These are phyloP conservation scores for Didymella keratinophila DNA, from an alignment of 2,329 filamentous ascomycete species.

Conservation along the genomic window DNA sequence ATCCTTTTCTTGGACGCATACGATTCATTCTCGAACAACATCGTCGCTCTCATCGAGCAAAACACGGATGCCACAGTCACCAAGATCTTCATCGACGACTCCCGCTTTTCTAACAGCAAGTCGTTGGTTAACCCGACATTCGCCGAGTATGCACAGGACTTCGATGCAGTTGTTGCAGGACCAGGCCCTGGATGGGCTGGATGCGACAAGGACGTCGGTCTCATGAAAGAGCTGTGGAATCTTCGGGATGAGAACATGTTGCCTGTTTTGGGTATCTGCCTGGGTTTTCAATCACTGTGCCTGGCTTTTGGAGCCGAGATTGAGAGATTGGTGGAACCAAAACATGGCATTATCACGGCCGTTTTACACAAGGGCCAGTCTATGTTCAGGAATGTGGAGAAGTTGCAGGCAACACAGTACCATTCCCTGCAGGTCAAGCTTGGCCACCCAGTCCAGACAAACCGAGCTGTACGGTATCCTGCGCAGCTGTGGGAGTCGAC, in stretches of 20 bases:
- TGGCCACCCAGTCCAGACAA: constrained; percentile 39
- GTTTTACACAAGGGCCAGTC: constrained; percentile 68
- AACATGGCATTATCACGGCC: constrained; percentile 80
- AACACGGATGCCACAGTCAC: constrained; percentile 72
- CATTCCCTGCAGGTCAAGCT: constrained; percentile 67
- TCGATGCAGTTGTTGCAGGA: constrained; percentile 87
- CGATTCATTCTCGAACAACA: constrained; percentile 97
- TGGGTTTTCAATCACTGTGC: constrained; percentile 86
- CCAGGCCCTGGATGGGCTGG: constrained; percentile 87
- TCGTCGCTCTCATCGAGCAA: constrained; percentile 79
- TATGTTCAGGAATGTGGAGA: constrained; percentile 69
- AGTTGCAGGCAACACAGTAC: constrained; percentile 77
- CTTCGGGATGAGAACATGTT: constrained; percentile 66
- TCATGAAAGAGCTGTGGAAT: constrained; percentile 79
- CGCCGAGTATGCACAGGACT: constrained; percentile 61
- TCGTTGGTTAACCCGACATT: constrained; percentile 43
- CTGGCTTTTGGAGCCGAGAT: constrained; percentile 72
- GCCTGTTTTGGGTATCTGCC: constrained; percentile 86
- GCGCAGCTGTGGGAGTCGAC: constrained; percentile 52
- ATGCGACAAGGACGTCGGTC: constrained; percentile 76
- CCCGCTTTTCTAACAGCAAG: constrained; percentile 26
- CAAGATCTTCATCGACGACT: constrained; percentile 72
- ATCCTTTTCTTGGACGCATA: constrained; percentile 95
- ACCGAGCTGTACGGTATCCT: constrained; percentile 48
- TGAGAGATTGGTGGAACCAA: constrained; percentile 71